Base-by-base conservation (phyloP, 2,329 filamentous ascomycete genomes). In the Aspergillus calidoustus region DNA sequence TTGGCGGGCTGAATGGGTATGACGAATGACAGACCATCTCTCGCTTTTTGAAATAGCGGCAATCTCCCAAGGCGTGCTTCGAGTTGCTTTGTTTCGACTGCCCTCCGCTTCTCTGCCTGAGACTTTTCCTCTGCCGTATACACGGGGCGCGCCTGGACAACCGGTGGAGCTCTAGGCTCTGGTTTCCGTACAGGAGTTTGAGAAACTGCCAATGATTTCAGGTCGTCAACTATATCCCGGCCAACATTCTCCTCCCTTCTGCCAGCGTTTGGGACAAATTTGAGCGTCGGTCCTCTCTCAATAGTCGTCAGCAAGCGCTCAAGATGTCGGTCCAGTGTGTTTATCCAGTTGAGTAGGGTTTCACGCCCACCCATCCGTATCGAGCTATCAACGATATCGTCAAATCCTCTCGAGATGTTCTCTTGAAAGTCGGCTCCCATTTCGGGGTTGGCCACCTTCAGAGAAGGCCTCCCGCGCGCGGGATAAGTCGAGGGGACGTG, bases 371-470 rank as follows among this genome's bases (percentile, higher is more conserved):
- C 69, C 22, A 78, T 83, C 4, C 79, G 79, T 47, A 84, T 81
- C 48, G 75, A 70, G 30, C 85, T 84, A 46, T 83, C 76, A 0
- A 86, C 86, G 54, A 94, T 82, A 44, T 78, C 81, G 63, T 89
- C 86, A 80, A 92, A 95, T 8, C 91, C 91, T 65, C 81, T 83
- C 72, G 93, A 90, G 43, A 95, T 85, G 75, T 93, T 94, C 74
- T 91, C 85, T 69, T 89, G 85, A 72, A 90, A 93, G 1, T 87
- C 89, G 63, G 88, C 81, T 2, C 88, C 89, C 69, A 92, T 91
- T 67, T 88, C 88, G 64, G 85, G 84, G 71, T 93, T 93, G 62
- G 78, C 81, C 54, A 94, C 86, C 19, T 82, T 83, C 57, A 95
- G 79, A 17, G 78, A 80, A 43, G 91, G 87, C 30, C 78, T 79